Evolutionary conservation across 352 stramenopile species (phyloP), one percentile per base, ranked within the genome.

Genomic region (Phytopythium kandeliae): DNA sequence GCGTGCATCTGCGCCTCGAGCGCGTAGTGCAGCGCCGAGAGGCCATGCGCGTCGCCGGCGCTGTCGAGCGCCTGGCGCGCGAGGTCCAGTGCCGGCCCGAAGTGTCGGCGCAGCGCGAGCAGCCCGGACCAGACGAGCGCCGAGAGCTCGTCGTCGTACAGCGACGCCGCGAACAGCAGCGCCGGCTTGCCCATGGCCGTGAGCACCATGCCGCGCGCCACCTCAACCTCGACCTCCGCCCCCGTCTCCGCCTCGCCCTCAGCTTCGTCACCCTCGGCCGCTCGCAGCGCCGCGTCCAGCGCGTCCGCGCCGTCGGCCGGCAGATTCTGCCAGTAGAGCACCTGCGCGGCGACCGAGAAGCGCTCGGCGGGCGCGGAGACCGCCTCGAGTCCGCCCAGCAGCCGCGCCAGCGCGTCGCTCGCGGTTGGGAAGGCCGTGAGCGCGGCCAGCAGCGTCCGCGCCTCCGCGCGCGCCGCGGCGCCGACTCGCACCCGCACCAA

Each of bases 61-160:
- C 90, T 94, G 61, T 90, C 71, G 46, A 90, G 60, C 38, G 74
- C 74, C 37, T 91, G 80, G n/a, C 67, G 73, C 21, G 67, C 60
- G 28, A 89, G 54, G 42, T 84, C 63, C 26, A 87, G 71, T 2
- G 50, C 42, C 11, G 58, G 57, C 12, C 26, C 38, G 46, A 76
- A 63, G 1, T 25, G 47, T 24, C 60, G 52, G 24, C 80, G 73
- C 62, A 88, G 69, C 22, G 61, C 61, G 22, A 78, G 36, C 22
- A 87, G 67, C 1, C 78, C 79, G 26, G 53, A 53, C 75, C 78
- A 89, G 57, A 91, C 70, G 31, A 85, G 51, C 28, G 72, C 42
- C 30, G 78, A 74, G 31, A 94, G 65, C 33, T 90, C 74, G 54
- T 94, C 83, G 56, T 94, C 83, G 55, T 94, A 94, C 48, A 94